Base-by-base conservation (phyloP, 140 eudicot species). In the Senecio squalidus region DNA sequence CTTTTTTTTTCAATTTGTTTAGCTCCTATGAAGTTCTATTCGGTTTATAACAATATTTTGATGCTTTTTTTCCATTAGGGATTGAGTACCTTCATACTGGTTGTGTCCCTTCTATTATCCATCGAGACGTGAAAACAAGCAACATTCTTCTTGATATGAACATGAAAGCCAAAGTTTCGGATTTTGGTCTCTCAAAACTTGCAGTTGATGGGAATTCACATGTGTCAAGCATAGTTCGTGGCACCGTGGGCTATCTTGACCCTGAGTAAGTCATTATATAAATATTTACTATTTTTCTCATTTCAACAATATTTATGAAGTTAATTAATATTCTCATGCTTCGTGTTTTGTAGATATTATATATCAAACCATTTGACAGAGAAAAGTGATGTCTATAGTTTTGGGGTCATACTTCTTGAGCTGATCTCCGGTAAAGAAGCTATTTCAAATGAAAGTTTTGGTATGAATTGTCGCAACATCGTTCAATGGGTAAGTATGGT, bases 191-290 rank as follows among this genome's bases (percentile, higher is more conserved):
- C 72, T 87, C 96, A 5, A 87, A 87, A 73, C 89, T 83, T 66
- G 89, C 96, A 33, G 74, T 77, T 0, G 96, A 87, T 66, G 96
- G 96, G 51, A 80, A 73, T 70, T 87, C 96, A 30, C 96, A 87
- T 60, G 94, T 87, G 13, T 87, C 94, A 34, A 87, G 96, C 82
- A 80, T 83, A 29, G 96, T 87, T 66, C 82, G 93, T 40, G 96
- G 96, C 69, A 87, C 96, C 40, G 86, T 87, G 62, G 96, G 96
- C 27, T 87, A 87, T 75, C 82, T 87, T n/a, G 96, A 87, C 67
- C 96, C 96, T 1, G 96, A 87, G 96, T 86, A 83, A 69, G 83
- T 66, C 45, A n/a, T 9, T 11, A 13, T 64, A 6, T 11, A 23
- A 20, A 28, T 55, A 29, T 14, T 68, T n/a, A n/a, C n/a, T 6